A percentile compares a stretch with the other conserved stretches of the same genome.
phyloP scores from a whole-genome alignment of 2,329 filamentous ascomycete genomes.

The Exophiala bonariae region DNA sequence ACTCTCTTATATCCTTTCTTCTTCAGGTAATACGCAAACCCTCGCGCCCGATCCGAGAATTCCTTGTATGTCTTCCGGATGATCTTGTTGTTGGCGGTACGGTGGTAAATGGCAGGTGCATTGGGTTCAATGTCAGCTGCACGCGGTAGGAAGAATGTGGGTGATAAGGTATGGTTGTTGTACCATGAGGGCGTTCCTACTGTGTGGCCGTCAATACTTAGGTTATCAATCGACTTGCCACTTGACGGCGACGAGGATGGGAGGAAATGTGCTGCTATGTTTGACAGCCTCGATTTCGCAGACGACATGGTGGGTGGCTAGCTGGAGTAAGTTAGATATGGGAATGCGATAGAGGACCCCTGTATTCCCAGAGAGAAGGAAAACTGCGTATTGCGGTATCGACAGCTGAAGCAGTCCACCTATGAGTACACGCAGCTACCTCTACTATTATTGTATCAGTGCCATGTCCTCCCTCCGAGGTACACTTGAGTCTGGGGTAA shows the following conservation, averaged over 20 bases:
- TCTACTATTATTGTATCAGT: no score
- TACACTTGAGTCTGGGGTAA: no score
- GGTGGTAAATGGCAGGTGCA: slow-evolving; percentile 80
- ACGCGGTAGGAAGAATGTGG: slow-evolving; percentile 82
- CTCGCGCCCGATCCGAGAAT: slow-evolving; percentile 80
- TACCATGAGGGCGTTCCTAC: slow-evolving; percentile 43
- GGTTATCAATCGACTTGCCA: slow-evolving; percentile 29
- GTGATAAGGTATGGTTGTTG: slow-evolving; percentile 77
- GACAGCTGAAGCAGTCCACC: no score
- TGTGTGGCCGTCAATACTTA: slow-evolving; percentile 43
- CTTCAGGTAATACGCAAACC: slow-evolving; percentile 82
- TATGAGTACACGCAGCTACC: no score
- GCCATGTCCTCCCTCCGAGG: no score
- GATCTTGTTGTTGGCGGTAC: slow-evolving; percentile 73
- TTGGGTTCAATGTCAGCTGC: slow-evolving; percentile 86
- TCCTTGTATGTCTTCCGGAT: slow-evolving; percentile 77
- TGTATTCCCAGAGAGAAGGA: no score
- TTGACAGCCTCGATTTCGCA: slow-evolving; percentile 60
- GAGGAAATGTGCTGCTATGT: slow-evolving; percentile 47
- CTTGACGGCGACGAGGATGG: slow-evolving; percentile 33
- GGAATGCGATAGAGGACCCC: no score
- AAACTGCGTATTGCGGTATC: no score
- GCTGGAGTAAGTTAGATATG: neutral
- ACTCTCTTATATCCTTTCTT: slow-evolving; percentile 74
- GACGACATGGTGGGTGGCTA: slow-evolving; percentile 57